phyloP scores from a whole-genome alignment of 768 basidiomycete genomes.

The Sistotremastrum suecicum region DNA sequence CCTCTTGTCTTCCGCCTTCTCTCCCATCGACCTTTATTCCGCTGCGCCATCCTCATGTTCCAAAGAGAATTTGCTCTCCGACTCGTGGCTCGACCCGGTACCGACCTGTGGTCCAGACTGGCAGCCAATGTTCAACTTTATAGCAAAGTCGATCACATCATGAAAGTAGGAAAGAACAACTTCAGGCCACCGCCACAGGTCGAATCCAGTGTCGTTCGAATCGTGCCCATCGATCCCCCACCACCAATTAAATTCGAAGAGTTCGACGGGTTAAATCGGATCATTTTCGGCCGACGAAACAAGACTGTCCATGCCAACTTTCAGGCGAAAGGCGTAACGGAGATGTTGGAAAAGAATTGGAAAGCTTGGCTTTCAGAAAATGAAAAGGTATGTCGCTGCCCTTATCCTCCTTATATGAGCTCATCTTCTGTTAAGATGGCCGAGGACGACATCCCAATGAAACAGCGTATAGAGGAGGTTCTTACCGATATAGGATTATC shows the following conservation, averaged over 20 bases:
- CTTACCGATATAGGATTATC: constrained; percentile 56
- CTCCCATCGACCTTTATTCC: constrained; percentile 89
- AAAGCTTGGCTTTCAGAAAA: constrained; percentile 83
- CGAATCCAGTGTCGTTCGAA: constrained; percentile 81
- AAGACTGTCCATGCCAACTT: constrained; percentile 86
- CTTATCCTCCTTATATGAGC: not conserved
- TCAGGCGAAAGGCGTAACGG: constrained; percentile 84
- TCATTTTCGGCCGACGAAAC: constrained; percentile 81
- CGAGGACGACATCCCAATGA: constrained; percentile 58
- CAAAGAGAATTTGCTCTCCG: constrained; percentile 96
- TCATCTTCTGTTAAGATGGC: constrained; percentile 33
- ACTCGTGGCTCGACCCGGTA: constrained; percentile 72
- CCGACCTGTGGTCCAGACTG: constrained; percentile 82
- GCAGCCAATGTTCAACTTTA: constrained; percentile 97
- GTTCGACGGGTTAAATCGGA: constrained; percentile 89
- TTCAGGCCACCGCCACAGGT: constrained; percentile 94
- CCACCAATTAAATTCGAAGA: constrained; percentile 94
- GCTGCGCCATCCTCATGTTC: constrained; percentile 97
- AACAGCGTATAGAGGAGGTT: constrained; percentile 56
- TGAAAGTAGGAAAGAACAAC: constrained; percentile 94
- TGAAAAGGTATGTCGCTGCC: constrained; percentile 32
- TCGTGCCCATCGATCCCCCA: constrained; percentile 87
- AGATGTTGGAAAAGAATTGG: constrained; percentile 90
- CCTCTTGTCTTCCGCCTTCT: constrained; percentile 93
- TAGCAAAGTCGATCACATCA: constrained; percentile 88